Percentiles rank a stretch among this genome's conserved stretches.
These are phyloP conservation scores for Fusarium sp. DNA, from an alignment of 2,329 filamentous ascomycete genomes.

Conservation along the genomic window DNA sequence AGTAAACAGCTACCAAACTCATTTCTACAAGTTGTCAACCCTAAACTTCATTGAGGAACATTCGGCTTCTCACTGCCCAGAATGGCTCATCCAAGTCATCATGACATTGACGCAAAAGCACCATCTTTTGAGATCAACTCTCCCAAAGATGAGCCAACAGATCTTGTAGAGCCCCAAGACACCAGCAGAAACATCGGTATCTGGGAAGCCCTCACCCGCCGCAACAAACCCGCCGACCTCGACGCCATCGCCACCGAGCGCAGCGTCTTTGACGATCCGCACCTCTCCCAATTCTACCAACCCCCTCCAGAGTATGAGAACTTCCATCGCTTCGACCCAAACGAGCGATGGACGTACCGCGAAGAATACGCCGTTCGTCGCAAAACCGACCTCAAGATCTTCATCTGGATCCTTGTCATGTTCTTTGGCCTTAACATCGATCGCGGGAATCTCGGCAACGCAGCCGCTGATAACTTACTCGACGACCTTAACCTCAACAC, in stretches of 20 bases:
- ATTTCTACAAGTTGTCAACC: neutral
- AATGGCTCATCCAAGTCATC: neutral
- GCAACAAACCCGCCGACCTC: neutral
- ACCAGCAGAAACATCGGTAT: neutral
- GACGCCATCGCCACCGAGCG: neutral
- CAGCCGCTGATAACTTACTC: neutral
- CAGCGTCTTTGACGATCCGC: neutral
- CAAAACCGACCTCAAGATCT: neutral
- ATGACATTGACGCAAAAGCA: neutral
- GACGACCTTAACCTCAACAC: neutral
- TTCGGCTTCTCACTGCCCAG: neutral
- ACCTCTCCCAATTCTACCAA: neutral
- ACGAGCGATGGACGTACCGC: neutral
- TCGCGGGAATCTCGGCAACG: neutral
- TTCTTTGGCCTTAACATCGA: neutral
- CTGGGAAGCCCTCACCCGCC: neutral
- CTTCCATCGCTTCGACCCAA: neutral
- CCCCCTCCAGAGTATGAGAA: neutral
- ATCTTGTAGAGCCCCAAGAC: neutral
- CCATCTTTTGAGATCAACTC: neutral
- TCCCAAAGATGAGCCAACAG: neutral
- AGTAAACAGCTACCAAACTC: rapidly evolving
- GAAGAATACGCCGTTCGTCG: neutral
- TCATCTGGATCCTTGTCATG: neutral
- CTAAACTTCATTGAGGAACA: rapidly evolving